Evolutionary conservation across 352 stramenopile species (phyloP).

Genomic region (Phytophthora syringae): DNA sequence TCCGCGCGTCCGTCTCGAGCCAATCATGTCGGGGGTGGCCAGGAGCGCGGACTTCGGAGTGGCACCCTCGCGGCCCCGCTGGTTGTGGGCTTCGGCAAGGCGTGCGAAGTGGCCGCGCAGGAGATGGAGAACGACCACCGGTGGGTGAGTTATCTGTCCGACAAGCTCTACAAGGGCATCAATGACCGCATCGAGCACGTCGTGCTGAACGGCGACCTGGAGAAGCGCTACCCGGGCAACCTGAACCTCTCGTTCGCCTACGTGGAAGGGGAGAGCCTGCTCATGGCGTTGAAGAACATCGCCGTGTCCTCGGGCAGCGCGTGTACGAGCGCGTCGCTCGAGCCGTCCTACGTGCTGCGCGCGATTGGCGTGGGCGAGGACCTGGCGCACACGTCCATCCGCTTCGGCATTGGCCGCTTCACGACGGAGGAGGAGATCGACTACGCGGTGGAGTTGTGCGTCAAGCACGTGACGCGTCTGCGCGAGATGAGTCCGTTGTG

Average conservation of each 20-base stretch:
- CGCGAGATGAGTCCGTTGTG: constrained; percentile 99
- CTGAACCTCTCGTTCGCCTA: constrained; percentile 99
- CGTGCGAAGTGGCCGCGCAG: constrained; percentile 91
- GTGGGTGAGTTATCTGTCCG: constrained; percentile 95
- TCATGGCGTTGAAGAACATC: constrained; percentile 99
- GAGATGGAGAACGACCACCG: constrained; percentile 97
- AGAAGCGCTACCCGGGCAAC: constrained; percentile 95
- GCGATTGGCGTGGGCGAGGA: constrained; percentile 99
- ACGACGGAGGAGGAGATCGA: constrained; percentile 98
- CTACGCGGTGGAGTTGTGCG: constrained; percentile 94
- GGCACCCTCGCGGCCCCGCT: constrained; percentile 87
- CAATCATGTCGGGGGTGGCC: constrained; percentile 98
- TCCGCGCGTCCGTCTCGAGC: constrained; percentile 97
- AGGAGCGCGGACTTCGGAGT: constrained; percentile 97
- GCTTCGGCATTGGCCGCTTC: constrained; percentile 98
- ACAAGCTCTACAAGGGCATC: constrained; percentile 94
- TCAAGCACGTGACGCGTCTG: constrained; percentile 96
- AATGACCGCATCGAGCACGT: constrained; percentile 90
- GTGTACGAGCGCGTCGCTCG: constrained; percentile 97
- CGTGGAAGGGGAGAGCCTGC: constrained; percentile 98
- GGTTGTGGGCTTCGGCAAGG: constrained; percentile 90
- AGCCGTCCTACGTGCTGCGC: constrained; percentile 99
- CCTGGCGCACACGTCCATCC: constrained; percentile 98
- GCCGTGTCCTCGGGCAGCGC: constrained; percentile 97
- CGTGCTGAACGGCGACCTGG: constrained; percentile 96